Percentiles rank a stretch among this genome's conserved stretches.
These are phyloP conservation scores for Pseudozyma hubeiensis DNA, from an alignment of 1,284 basidiomycete genomes.

Conservation along the genomic window DNA sequence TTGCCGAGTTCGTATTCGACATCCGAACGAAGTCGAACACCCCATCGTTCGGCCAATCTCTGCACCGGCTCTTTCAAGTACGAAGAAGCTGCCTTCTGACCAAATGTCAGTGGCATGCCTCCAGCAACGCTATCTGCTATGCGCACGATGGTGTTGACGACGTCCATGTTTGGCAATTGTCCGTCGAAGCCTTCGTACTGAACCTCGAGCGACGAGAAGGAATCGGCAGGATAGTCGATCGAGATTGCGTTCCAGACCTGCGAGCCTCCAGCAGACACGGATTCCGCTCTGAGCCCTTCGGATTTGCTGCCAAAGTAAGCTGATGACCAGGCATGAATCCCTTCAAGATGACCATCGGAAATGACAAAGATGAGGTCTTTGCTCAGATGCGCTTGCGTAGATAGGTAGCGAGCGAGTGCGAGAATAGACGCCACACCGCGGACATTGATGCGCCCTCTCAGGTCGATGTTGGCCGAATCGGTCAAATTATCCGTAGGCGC, in stretches of 20 bases:
- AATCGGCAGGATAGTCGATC: conserved; percentile 95
- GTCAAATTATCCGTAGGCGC: conserved; percentile 16
- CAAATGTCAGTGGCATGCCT: conserved; percentile 24
- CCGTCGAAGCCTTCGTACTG: conserved; percentile 96
- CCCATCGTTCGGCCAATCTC: conserved; percentile 6
- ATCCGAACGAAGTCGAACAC: conserved; percentile 10
- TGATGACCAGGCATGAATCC: conserved; percentile 90
- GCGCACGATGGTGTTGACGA: conserved; percentile 83
- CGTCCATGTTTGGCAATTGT: conserved; percentile 93
- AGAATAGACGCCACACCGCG: conserved; percentile 87
- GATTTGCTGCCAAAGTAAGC: conserved; percentile 81
- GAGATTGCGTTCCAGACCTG: conserved; percentile 86
- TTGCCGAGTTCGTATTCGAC: conserved; percentile 31
- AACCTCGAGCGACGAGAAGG: conserved; percentile 90
- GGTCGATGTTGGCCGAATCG: conserved; percentile 3
- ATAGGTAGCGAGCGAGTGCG: conserved; percentile 83
- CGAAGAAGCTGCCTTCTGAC: conserved; percentile 1
- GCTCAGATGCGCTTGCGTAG: conserved; percentile 66
- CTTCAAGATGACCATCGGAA: conserved; percentile 87
- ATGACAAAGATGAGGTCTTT: conserved; percentile 87
- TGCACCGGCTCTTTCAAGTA: conserved; percentile 16
- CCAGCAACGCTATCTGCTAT: conserved; percentile 79
- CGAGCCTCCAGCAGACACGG: conserved; percentile 69
- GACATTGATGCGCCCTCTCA: conserved; percentile 77
- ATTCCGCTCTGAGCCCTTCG: conserved; percentile 76